Evolutionary conservation across 441 rosid species (phyloP).

Genomic region (Euphorbia corollata): DNA sequence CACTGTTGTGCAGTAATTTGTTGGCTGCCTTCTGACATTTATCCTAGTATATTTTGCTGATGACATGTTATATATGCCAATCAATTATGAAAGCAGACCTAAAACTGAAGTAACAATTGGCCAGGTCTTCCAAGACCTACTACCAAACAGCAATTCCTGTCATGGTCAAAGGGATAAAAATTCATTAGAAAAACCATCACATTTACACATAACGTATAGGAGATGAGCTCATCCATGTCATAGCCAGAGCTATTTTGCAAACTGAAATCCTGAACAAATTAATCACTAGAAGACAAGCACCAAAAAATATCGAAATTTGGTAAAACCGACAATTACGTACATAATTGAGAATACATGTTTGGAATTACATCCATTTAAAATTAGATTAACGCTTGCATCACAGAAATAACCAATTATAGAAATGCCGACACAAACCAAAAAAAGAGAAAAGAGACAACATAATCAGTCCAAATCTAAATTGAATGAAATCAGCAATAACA

Average conservation of each 20-base stretch:
- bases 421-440: not conserved
- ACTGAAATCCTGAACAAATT: not conserved
- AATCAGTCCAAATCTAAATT: not conserved
- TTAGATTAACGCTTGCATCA: not conserved
- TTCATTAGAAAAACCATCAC: not conserved
- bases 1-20: slow-evolving; percentile 68
- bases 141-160: not conserved
- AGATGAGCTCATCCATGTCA: not conserved
- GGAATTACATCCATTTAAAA: not conserved
- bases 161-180: not conserved
- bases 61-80: slow-evolving; percentile 41
- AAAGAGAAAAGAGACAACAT: not conserved
- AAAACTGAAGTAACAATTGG: slow-evolving; percentile 7
- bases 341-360: not conserved
- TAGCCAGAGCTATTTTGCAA: not conserved
- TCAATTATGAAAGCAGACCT: slow-evolving; percentile 20
- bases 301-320: not conserved
- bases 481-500: not conserved
- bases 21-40: slow-evolving; percentile 54
- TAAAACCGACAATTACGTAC: too few relatives aligned
- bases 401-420: not conserved
- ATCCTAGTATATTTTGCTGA: slow-evolving; percentile 58
- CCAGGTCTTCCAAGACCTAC: not conserved
- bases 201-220: not conserved
- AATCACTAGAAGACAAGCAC: not conserved